Percentiles rank a stretch among this genome's conserved stretches.
Conservation (phyloP, 768 basidiomycete genomes). For the Lactifluus piperatus region DNA sequence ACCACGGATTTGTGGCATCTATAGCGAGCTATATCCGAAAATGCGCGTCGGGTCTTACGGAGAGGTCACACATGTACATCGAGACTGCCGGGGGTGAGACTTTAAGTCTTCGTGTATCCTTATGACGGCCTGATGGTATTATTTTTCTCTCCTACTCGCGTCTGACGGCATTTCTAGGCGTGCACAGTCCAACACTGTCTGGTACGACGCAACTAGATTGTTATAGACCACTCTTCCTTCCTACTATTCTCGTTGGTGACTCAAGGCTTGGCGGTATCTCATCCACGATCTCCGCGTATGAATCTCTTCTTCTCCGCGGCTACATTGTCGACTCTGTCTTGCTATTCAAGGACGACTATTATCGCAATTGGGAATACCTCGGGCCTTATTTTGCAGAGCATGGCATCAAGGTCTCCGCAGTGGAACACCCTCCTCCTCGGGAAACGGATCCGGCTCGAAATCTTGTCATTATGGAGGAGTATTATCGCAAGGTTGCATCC, state of each 20-base stretch:
- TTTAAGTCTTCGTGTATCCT: slow-evolving; percentile 7
- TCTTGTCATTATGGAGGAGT: slow-evolving; percentile 47
- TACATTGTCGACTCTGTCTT: slow-evolving; percentile 81
- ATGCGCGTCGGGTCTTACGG: slow-evolving; percentile 33
- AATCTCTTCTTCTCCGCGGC: slow-evolving; percentile 83
- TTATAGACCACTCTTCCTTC: slow-evolving; percentile 81
- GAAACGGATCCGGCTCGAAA: slow-evolving; percentile 39
- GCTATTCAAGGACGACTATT: slow-evolving; percentile 79
- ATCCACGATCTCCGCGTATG: slow-evolving; percentile 85
- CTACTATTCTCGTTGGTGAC: slow-evolving; percentile 82
- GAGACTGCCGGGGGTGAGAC: slow-evolving; percentile 92
- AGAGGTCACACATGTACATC: slow-evolving; percentile 58
- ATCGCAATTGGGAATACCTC: slow-evolving; percentile 82
- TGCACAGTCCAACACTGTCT: slow-evolving; percentile 83
- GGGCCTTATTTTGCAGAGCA: slow-evolving; percentile 69
- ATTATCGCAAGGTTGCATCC: slow-evolving; percentile 51
- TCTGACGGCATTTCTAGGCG: slow-evolving; percentile 42
- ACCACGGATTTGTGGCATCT: slow-evolving; percentile 55
- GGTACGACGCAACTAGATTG: slow-evolving; percentile 78
- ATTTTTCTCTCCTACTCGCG: slow-evolving; percentile 2
- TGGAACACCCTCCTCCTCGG: slow-evolving; percentile 52
- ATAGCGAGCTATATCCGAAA: slow-evolving; percentile 53
- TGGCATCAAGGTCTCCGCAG: slow-evolving; percentile 43
- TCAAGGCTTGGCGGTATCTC: slow-evolving; percentile 91
- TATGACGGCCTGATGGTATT: slow-evolving; percentile 2